These are phyloP conservation scores for Taiozyma onychis DNA, from an alignment of 1,139 yeast species.

Conservation along the genomic window DNA sequence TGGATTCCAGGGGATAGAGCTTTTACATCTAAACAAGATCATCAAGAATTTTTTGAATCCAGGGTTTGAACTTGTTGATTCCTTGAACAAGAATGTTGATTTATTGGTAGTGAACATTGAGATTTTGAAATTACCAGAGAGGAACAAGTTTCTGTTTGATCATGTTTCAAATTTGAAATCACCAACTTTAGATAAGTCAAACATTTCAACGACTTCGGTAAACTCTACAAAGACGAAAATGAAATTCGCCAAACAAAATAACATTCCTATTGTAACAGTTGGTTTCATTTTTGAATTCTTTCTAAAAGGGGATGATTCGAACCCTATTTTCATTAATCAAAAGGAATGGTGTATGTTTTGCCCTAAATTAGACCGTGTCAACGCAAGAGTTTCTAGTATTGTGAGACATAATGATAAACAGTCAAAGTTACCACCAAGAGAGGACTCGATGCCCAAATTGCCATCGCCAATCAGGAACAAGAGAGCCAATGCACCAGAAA, in stretches of 20 bases:
- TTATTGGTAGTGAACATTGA: slow-evolving; percentile 55
- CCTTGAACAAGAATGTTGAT: slow-evolving; percentile 53
- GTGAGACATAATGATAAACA: background rate
- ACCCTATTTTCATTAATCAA: slow-evolving; percentile 23
- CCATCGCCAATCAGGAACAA: slow-evolving; percentile 32
- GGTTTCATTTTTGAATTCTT: slow-evolving; percentile 45
- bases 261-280: slow-evolving; percentile 49
- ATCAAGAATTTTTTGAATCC: slow-evolving; percentile 39
- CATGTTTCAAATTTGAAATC: slow-evolving; percentile 15
- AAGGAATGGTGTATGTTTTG: slow-evolving; percentile 53
- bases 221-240: slow-evolving; percentile 45
- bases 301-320: slow-evolving; percentile 9
- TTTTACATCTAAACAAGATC: slow-evolving; percentile 66
- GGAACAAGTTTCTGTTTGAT: slow-evolving; percentile 15
- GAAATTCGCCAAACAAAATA: slow-evolving; percentile 51
- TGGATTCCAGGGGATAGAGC: slow-evolving; percentile 82
- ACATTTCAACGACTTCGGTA: slow-evolving; percentile 13
- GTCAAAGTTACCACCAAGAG: background rate
- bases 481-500: slow-evolving; percentile 23
- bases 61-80: slow-evolving; percentile 39
- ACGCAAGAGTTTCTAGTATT: slow-evolving; percentile 6
- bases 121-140: slow-evolving; percentile 22
- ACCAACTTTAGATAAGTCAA: slow-evolving; percentile 6
- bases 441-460: slow-evolving; percentile 20
- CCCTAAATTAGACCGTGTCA: slow-evolving; percentile 26